Evolutionary conservation across 257 asterid species (phyloP).

Genomic region (Euphrasia confusa): DNA sequence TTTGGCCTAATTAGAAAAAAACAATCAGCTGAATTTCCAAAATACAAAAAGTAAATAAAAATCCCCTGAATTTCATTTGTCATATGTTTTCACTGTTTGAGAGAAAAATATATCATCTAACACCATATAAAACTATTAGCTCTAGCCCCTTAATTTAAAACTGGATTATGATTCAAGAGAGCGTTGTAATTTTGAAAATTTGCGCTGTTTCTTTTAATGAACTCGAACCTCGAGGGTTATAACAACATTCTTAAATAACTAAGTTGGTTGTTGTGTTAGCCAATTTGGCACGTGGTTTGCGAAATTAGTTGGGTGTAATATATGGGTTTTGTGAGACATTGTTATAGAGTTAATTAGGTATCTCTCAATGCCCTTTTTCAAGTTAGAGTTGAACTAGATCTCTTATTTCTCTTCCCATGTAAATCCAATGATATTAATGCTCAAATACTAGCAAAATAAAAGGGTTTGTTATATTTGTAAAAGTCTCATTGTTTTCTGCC

Average conservation of each 20-base stretch:
- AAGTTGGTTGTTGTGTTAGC: constrained; percentile 8
- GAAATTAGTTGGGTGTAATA: neutral
- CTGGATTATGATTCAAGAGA: too few relatives aligned
- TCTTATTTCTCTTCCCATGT: neutral
- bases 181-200: too few relatives aligned
- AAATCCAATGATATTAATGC: neutral
- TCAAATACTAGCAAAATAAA: neutral
- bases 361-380: constrained; percentile 6
- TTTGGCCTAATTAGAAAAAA: too few relatives aligned
- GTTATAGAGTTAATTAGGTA: neutral
- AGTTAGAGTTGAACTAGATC: neutral
- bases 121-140: too few relatives aligned
- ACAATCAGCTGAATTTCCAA: too few relatives aligned
- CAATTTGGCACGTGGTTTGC: neutral
- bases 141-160: too few relatives aligned
- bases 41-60: too few relatives aligned
- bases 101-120: too few relatives aligned
- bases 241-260: constrained; percentile 4
- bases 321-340: neutral
- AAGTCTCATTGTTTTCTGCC: constrained; percentile 18
- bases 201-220: too few relatives aligned
- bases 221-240: too few relatives aligned
- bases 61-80: too few relatives aligned
- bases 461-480: neutral
- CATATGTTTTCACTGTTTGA: too few relatives aligned